Conservation (phyloP, 163 green algal genomes). For the Chlamydomonas reinhardtii region DNA sequence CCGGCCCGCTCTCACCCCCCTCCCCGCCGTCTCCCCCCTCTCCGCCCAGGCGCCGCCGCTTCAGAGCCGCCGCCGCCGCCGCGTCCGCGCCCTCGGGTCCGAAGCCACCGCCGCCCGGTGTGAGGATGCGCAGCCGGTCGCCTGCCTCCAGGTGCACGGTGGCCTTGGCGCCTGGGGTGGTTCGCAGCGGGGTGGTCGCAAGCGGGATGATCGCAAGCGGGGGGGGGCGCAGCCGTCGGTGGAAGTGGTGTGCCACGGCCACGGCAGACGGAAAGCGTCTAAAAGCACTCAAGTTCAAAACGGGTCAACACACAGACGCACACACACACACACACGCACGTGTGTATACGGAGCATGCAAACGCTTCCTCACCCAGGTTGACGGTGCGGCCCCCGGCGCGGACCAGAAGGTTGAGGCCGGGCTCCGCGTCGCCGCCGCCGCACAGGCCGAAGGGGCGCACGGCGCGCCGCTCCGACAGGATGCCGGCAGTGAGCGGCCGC, state of each 20-base stretch:
- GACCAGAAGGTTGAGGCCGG: constrained; percentile 87
- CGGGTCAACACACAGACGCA: no score
- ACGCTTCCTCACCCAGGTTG: constrained; percentile 70
- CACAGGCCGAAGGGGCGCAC: constrained; percentile 84
- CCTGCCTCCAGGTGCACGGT: constrained; percentile 75
- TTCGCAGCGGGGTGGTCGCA: no score
- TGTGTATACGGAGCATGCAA: no score
- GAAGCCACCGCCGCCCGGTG: constrained; percentile 79
- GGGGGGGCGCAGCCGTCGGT: no score
- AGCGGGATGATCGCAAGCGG: no score
- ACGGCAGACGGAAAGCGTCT: no score
- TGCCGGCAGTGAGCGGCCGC: constrained; percentile 84
- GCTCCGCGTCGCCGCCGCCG: constrained; percentile 70
- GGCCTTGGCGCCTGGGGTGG: constrained; percentile 75
- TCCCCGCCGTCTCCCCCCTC: background rate
- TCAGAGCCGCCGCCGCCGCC: background rate
- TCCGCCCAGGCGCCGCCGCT: constrained; percentile 16
- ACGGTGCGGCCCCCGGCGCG: constrained; percentile 65
- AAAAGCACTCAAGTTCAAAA: no score
- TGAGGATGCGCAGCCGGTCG: constrained; percentile 82
- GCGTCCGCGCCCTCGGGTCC: constrained; percentile 30
- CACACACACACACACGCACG: background rate
- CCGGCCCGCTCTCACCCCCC: background rate
- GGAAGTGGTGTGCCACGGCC: no score
- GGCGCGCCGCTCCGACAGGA: constrained; percentile 88